These are phyloP conservation scores for Plasmodium chabaudi DNA, from an alignment of 169 alveolate genomes.

Conservation along the genomic window DNA sequence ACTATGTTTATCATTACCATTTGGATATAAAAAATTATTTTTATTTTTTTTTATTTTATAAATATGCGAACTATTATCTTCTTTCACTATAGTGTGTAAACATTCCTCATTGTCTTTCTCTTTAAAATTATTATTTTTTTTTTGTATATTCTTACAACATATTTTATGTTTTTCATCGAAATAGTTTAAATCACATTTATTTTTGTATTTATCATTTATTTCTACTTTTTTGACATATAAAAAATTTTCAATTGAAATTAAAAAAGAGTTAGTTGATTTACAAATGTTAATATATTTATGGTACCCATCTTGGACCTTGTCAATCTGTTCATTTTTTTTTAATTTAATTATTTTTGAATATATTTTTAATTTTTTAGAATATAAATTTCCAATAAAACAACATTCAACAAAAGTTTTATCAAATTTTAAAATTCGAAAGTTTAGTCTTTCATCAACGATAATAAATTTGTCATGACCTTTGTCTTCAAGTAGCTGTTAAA, in stretches of 20 bases:
- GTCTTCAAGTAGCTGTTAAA: slow-evolving; percentile 10
- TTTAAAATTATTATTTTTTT: neutral
- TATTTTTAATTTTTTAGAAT: slow-evolving; percentile 12
- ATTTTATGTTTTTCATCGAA: neutral
- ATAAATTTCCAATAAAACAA: slow-evolving; percentile 37
- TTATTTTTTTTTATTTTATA: neutral
- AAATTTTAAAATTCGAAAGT: slow-evolving; percentile 36
- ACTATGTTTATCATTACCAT: neutral
- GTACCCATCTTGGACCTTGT: slow-evolving; percentile 8
- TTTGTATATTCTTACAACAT: slow-evolving; percentile 10
- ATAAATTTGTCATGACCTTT: slow-evolving; percentile 31
- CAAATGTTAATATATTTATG: slow-evolving; percentile 28
- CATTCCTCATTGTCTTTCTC: neutral
- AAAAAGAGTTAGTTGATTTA: neutral
- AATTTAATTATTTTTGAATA: slow-evolving; percentile 12
- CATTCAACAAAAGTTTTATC: slow-evolving; percentile 35
- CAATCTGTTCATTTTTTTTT: neutral
- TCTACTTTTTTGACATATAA: slow-evolving; percentile 15
- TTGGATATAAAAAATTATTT: neutral
- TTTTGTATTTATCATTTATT: neutral
- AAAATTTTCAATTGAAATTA: slow-evolving; percentile 50
- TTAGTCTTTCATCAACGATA: slow-evolving; percentile 55
- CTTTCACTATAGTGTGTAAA: neutral
- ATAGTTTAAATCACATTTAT: slow-evolving; percentile 6
- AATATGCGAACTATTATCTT: neutral